Conservation (phyloP, 2,329 filamentous ascomycete species). For the Xylaria polymorpha region DNA sequence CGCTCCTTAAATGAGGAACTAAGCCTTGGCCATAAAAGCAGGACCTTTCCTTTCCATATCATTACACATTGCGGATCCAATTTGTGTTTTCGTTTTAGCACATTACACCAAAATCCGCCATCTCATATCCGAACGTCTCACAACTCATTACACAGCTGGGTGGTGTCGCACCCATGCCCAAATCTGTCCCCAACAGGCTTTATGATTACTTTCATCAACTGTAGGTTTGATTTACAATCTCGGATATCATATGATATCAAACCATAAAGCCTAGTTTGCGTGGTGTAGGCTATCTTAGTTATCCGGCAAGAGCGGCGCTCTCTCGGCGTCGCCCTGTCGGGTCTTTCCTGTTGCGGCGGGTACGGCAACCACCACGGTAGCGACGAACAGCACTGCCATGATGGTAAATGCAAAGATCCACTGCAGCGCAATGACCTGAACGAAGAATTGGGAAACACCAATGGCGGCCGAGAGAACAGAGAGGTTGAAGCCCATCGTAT, state of each 20-base stretch:
- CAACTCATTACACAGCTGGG: constrained; percentile 3
- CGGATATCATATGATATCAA: neutral
- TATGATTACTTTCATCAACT: neutral
- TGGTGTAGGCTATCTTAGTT: constrained; percentile 43
- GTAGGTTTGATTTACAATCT: neutral
- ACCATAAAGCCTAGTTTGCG: neutral
- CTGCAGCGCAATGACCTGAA: constrained; percentile 80
- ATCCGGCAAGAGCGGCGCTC: constrained; percentile 70
- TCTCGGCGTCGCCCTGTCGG: constrained; percentile 63
- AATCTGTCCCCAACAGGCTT: neutral
- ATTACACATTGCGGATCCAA: neutral
- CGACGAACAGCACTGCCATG: constrained; percentile 78
- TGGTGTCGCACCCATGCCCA: neutral
- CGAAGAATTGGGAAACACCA: constrained; percentile 80
- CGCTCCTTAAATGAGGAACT: neutral
- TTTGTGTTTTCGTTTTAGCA: neutral
- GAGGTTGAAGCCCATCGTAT: constrained; percentile 83
- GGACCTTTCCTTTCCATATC: no score
- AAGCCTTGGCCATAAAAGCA: neutral
- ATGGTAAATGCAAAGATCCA: constrained; percentile 94
- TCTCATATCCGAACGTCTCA: constrained; percentile 1
- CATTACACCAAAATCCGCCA: constrained; percentile 3
- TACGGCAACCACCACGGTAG: constrained; percentile 72
- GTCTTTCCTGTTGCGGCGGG: constrained; percentile 71
- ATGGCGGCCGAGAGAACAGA: constrained; percentile 79